Conservation (phyloP, 2,329 filamentous ascomycete genomes). For the Hymenoscyphus occultus region DNA sequence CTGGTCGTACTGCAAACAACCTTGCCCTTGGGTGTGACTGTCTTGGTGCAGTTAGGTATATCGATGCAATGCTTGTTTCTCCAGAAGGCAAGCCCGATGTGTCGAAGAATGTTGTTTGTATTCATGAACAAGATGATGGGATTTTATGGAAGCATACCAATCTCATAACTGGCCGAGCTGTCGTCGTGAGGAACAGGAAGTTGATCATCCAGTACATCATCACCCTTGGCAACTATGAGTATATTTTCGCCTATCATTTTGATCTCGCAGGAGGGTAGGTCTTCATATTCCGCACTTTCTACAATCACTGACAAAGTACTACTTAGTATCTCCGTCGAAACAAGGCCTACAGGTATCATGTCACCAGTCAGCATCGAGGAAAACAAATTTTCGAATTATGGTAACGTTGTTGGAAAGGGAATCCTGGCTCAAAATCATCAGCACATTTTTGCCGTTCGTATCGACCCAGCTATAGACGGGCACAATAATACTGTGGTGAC, state of each 20-base stretch:
- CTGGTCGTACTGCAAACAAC: constrained; percentile 66
- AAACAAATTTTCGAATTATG: constrained; percentile 60
- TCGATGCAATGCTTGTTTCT: not conserved
- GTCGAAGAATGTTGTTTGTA: constrained; percentile 60
- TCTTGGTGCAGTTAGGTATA: constrained; percentile 59
- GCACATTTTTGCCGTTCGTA: constrained; percentile 68
- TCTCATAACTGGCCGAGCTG: constrained; percentile 60
- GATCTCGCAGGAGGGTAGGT: constrained; percentile 56
- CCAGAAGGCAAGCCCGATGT: not conserved
- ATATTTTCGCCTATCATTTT: constrained; percentile 69
- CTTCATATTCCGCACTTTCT: too few relatives aligned
- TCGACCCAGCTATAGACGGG: constrained; percentile 60
- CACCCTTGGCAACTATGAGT: constrained; percentile 70
- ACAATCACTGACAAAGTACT: too few relatives aligned
- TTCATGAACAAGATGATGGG: constrained; percentile 69
- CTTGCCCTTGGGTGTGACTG: constrained; percentile 69
- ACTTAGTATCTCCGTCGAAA: constrained; percentile 59
- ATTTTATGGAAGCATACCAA: constrained; percentile 70
- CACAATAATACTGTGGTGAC: constrained; percentile 53
- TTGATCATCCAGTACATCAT: constrained; percentile 68
- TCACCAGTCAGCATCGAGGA: constrained; percentile 66
- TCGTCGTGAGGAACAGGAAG: constrained; percentile 61
- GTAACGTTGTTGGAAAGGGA: constrained; percentile 66
- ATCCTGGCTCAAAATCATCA: constrained; percentile 70
- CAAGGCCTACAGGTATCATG: constrained; percentile 66